A percentile compares a stretch with the other conserved stretches of the same genome.
These are phyloP conservation scores for Candida khao-thaluensis DNA, from an alignment of 805 yeast genomes.

Conservation along the genomic window DNA sequence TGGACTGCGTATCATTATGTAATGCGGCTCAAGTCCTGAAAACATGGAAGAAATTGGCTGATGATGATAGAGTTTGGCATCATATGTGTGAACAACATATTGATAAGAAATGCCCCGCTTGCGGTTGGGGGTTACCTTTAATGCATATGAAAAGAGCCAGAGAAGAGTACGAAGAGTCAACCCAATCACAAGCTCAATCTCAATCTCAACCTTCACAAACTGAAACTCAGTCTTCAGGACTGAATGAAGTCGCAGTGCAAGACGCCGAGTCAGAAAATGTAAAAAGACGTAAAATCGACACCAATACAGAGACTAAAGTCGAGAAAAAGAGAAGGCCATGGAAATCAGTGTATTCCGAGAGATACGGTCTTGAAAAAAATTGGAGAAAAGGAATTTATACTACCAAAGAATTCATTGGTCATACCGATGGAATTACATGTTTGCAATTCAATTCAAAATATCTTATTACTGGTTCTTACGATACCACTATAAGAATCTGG, in stretches of 20 bases:
- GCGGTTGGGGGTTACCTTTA: constrained; percentile 98
- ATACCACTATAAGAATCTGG: constrained; percentile 92
- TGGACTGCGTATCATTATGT: constrained; percentile 92
- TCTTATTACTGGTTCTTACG: constrained; percentile 90
- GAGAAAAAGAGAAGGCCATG: constrained; percentile 64
- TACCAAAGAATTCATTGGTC: constrained; percentile 69
- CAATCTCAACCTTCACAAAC: neutral
- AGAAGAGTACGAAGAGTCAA: constrained; percentile 29
- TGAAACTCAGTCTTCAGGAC: neutral
- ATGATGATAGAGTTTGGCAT: constrained; percentile 97
- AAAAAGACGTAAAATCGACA: constrained; percentile 11
- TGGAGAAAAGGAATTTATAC: constrained; percentile 85
- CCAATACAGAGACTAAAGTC: no score
- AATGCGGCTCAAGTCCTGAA: constrained; percentile 90
- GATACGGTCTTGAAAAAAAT: constrained; percentile 87
- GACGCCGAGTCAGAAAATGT: neutral
- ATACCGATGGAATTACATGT: constrained; percentile 84
- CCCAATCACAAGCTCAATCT: neutral
- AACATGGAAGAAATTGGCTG: constrained; percentile 86
- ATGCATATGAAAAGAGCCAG: constrained; percentile 82
- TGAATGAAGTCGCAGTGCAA: neutral
- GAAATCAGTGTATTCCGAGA: constrained; percentile 91
- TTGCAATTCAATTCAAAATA: constrained; percentile 75
- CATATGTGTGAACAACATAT: constrained; percentile 98
- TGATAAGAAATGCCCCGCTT: constrained; percentile 93